Evolutionary conservation across 768 basidiomycete species (phyloP).

Genomic region (Phlebiopsis gigantea): DNA sequence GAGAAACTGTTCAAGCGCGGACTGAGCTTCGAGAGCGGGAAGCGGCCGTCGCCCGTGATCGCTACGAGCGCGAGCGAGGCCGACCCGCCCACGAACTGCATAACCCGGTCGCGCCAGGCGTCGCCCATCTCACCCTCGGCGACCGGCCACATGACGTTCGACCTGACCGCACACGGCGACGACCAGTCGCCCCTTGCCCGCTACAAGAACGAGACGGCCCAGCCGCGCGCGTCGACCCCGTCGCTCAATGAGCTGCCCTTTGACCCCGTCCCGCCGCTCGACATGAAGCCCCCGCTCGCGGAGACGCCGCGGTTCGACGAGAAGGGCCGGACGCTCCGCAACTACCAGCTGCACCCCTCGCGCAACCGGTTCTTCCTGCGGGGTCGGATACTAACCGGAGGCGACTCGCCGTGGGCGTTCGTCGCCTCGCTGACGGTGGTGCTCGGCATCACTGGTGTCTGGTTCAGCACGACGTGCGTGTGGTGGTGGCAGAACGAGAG

Average conservation of each 20-base stretch:
- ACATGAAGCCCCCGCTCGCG: conserved; percentile 28
- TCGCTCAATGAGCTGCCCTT: conserved; percentile 18
- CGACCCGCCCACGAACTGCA: conserved; percentile 14
- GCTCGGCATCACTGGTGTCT: conserved; percentile 67
- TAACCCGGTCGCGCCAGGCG: conserved; percentile 14
- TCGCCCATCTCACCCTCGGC: conserved; percentile 14
- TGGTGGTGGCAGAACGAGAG: conserved; percentile 87
- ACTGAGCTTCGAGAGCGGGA: conserved; percentile 32
- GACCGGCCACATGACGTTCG: conserved; percentile 22
- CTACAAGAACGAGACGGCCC: conserved; percentile 16
- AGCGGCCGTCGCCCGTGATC: conserved; percentile 18
- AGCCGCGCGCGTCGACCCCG: conserved; percentile 16
- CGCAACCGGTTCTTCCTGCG: conserved; percentile 70
- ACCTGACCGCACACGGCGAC: conserved; percentile 18
- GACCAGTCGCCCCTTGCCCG: conserved; percentile 16
- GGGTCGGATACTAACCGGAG: conserved; percentile 76
- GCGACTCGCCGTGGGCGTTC: conserved; percentile 84
- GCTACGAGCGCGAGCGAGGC: conserved; percentile 12
- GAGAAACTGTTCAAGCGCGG: conserved; percentile 54
- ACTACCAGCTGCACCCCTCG: conserved; percentile 64
- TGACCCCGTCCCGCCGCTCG: conserved; percentile 26
- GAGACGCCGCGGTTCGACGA: conserved; percentile 26
- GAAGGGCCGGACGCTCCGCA: conserved; percentile 38
- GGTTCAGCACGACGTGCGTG: conserved; percentile 84
- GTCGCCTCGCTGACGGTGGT: conserved; percentile 55